Percentiles rank a stretch among this genome's conserved stretches.
Evolutionary conservation across 345 rosid genomes (phyloP).

Genomic region (Ricinus communis): DNA sequence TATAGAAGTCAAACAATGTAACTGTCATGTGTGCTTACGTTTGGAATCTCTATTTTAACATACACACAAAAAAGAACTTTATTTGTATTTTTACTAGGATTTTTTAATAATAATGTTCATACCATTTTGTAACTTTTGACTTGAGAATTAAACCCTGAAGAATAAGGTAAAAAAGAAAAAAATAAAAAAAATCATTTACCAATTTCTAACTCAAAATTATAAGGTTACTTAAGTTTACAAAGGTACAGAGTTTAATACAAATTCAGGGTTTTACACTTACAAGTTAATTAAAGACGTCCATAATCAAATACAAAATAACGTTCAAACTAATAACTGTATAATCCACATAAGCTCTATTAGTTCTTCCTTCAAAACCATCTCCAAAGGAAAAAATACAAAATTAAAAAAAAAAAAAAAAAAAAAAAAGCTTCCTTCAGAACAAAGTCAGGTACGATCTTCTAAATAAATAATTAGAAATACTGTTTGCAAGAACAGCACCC

Average conservation of each 20-base stretch:
- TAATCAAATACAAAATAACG: background rate
- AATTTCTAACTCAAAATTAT: background rate
- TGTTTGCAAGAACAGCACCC: background rate
- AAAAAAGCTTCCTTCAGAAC: background rate
- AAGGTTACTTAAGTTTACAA: background rate
- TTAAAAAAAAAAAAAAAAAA: too few species aligned
- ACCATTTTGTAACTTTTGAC: too few species aligned
- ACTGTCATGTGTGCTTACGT: too few species aligned
- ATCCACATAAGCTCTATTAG: background rate
- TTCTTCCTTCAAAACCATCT: background rate
- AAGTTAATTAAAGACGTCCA: background rate
- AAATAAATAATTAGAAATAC: background rate
- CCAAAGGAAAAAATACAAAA: too few species aligned
- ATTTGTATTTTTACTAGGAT: too few species aligned
- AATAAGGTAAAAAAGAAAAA: too few species aligned
- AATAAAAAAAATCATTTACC: too few species aligned
- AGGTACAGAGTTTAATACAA: too few species aligned
- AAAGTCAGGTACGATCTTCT: background rate
- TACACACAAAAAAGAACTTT: too few species aligned
- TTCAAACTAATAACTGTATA: background rate
- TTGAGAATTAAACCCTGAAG: too few species aligned
- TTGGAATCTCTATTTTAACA: background rate
- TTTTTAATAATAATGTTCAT: too few species aligned
- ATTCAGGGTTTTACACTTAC: background rate
- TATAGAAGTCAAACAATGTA: too few species aligned